Percentiles rank a stretch among this genome's conserved stretches.
phyloP scores from a whole-genome alignment of 352 stramenopile genomes.

The Pythium brassicae region DNA sequence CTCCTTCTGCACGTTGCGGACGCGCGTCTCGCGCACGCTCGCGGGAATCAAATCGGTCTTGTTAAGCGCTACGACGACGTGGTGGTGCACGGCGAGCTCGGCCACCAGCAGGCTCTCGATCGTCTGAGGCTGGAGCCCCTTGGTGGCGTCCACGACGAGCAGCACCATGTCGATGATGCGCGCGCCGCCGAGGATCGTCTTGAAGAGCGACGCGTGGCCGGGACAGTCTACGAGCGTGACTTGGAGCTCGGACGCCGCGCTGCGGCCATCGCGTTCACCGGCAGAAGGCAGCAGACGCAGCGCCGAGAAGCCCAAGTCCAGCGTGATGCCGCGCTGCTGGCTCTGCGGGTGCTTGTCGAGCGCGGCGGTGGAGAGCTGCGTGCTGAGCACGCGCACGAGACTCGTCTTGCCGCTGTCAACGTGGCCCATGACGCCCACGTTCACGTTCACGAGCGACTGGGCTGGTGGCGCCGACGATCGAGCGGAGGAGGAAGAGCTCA shows the following conservation, averaged over 20 bases:
- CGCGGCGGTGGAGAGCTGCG: slow-evolving; percentile 95
- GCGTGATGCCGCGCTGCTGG: slow-evolving; percentile 95
- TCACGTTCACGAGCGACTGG: slow-evolving; percentile 83
- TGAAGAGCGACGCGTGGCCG: slow-evolving; percentile 97
- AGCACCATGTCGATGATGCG: slow-evolving; percentile 99
- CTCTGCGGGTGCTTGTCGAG: slow-evolving; percentile 98
- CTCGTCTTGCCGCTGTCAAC: slow-evolving; percentile 98
- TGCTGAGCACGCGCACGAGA: slow-evolving; percentile 95
- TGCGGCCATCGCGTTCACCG: slow-evolving; percentile 25
- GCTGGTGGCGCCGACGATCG: not conserved
- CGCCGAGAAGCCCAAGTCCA: slow-evolving; percentile 98
- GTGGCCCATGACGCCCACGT: slow-evolving; percentile 98
- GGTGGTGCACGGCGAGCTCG: slow-evolving; percentile 83
- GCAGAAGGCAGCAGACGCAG: slow-evolving; percentile 72
- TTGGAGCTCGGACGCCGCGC: slow-evolving; percentile 49
- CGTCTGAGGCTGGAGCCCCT: slow-evolving; percentile 98
- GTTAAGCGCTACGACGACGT: slow-evolving; percentile 94
- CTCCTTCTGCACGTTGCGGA: slow-evolving; percentile 65
- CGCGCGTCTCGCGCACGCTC: slow-evolving; percentile 38
- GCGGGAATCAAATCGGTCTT: slow-evolving; percentile 95
- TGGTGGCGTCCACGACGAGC: slow-evolving; percentile 95
- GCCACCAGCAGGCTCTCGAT: slow-evolving; percentile 97
- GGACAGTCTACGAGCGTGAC: slow-evolving; percentile 96
- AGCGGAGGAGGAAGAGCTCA: too few relatives aligned
- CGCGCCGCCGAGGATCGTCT: slow-evolving; percentile 98